Conservation (phyloP, 83 land plant genomes). For the Isoetes engelmannii region DNA sequence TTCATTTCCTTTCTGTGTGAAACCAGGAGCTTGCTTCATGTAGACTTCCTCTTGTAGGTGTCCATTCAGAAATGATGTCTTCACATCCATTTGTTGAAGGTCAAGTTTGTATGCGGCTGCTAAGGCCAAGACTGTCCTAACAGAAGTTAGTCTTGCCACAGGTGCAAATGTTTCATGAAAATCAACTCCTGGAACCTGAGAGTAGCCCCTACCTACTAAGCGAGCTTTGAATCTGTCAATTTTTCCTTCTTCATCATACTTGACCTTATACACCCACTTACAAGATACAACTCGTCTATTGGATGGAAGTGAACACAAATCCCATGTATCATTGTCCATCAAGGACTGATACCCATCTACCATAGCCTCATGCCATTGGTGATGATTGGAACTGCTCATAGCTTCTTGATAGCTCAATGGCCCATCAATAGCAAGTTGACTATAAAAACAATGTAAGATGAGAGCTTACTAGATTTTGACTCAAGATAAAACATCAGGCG, state of each 20-base stretch:
- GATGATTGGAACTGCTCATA: background rate
- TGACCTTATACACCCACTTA: background rate
- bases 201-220: constrained; percentile 3
- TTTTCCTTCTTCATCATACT: background rate
- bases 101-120: background rate
- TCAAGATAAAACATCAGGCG: too few relatives aligned
- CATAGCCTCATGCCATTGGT: background rate
- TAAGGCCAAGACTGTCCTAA: background rate
- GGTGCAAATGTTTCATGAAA: constrained; percentile 16
- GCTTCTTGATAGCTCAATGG: background rate
- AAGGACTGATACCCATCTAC: background rate
- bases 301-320: background rate
- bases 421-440: too few relatives aligned
- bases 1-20: background rate
- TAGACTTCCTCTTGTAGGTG: constrained; percentile 11
- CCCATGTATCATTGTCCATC: constrained; percentile 7
- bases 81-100: constrained; percentile 10
- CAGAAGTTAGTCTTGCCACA: background rate
- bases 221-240: background rate
- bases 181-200: constrained; percentile 14
- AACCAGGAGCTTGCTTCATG: constrained; percentile 6
- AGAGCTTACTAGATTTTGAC: too few relatives aligned
- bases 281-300: background rate
- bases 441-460: too few relatives aligned
- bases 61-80: constrained; percentile 10